A percentile compares a stretch with the other conserved stretches of the same genome.
Conservation (phyloP, 768 basidiomycete genomes). For the Hericium erinaceus region DNA sequence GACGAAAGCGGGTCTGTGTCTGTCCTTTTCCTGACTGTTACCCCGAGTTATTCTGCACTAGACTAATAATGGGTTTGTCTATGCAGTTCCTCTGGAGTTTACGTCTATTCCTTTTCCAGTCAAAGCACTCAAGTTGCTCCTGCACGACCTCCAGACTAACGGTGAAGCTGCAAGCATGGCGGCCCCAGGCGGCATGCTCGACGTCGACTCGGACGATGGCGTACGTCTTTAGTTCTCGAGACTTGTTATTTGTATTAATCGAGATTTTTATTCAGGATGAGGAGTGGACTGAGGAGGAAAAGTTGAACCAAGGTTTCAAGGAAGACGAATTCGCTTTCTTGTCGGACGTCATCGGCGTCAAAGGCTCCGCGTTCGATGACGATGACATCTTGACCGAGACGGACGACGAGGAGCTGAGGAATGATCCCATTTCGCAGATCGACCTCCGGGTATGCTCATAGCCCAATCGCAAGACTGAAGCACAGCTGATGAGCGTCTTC, state of each 20-base stretch:
- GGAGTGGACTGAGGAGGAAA: slow-evolving; percentile 92
- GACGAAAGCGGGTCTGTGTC: slow-evolving; percentile 68
- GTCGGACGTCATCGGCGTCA: slow-evolving; percentile 74
- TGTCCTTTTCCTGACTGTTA: not conserved
- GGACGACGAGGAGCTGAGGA: slow-evolving; percentile 82
- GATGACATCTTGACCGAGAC: slow-evolving; percentile 66
- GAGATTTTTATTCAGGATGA: slow-evolving; percentile 46
- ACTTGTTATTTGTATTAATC: not conserved
- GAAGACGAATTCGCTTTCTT: slow-evolving; percentile 77
- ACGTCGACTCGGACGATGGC: slow-evolving; percentile 71
- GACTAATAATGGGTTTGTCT: slow-evolving; percentile 14
- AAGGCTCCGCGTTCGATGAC: slow-evolving; percentile 65
- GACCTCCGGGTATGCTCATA: slow-evolving; percentile 53
- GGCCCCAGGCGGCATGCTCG: slow-evolving; percentile 40
- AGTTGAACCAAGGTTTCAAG: slow-evolving; percentile 45
- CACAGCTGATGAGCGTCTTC: slow-evolving; percentile 25
- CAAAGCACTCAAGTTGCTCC: slow-evolving; percentile 84
- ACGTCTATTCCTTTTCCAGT: slow-evolving; percentile 81
- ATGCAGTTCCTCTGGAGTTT: slow-evolving; percentile 76
- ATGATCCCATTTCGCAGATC: slow-evolving; percentile 79
- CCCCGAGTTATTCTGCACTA: not conserved
- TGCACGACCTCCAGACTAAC: slow-evolving; percentile 75
- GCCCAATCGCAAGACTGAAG: slow-evolving; percentile 29
- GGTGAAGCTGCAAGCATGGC: slow-evolving; percentile 65
- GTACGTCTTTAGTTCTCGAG: slow-evolving; percentile 27